Percentiles rank a stretch among this genome's conserved stretches.
These are phyloP conservation scores for Psidium guajava DNA, from an alignment of 345 rosid species.

Conservation along the genomic window DNA sequence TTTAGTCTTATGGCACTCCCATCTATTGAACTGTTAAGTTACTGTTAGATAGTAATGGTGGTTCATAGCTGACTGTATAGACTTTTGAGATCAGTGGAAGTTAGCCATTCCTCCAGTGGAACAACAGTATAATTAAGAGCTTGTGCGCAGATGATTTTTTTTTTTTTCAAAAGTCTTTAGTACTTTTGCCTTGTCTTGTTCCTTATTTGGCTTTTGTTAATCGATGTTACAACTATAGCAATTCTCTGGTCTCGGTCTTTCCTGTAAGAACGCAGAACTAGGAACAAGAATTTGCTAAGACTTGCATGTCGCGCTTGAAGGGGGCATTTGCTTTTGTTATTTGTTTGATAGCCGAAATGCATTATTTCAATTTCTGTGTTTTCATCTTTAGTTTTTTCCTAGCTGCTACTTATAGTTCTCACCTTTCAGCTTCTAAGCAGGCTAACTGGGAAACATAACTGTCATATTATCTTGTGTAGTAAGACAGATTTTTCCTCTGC, in stretches of 20 bases:
- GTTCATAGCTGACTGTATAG: not conserved
- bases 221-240: not conserved
- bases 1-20: not conserved
- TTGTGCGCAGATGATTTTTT: not conserved
- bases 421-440: too few relatives aligned
- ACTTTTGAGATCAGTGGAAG: not conserved
- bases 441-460: too few relatives aligned
- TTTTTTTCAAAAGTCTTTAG: not conserved
- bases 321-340: not conserved
- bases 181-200: not conserved
- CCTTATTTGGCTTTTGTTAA: not conserved
- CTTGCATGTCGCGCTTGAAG: not conserved
- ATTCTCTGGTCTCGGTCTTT: not conserved
- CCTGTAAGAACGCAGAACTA: not conserved
- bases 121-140: not conserved
- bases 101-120: not conserved
- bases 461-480: too few relatives aligned
- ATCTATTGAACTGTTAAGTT: not conserved
- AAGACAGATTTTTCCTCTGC: too few relatives aligned
- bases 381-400: too few relatives aligned
- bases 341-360: not conserved
- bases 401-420: too few relatives aligned
- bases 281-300: not conserved
- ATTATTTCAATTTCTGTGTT: not conserved
- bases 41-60: not conserved